These are phyloP conservation scores for Asterionellopsis glacialis DNA, from an alignment of 108 stramenopile genomes.

Conservation along the genomic window DNA sequence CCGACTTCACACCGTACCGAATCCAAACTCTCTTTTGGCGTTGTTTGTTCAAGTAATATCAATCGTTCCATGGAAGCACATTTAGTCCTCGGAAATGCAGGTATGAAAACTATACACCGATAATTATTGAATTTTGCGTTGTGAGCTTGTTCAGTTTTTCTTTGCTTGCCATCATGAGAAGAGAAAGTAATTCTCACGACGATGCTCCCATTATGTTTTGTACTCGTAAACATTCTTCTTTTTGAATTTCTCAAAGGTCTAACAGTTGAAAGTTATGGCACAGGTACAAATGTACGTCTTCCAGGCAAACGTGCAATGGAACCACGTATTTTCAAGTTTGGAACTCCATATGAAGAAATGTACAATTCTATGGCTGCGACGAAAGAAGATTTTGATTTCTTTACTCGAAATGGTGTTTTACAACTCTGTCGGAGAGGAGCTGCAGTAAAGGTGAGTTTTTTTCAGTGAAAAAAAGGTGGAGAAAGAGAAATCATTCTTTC, in stretches of 20 bases:
- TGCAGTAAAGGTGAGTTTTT: slow-evolving; percentile 56
- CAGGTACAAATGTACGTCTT: slow-evolving; percentile 81
- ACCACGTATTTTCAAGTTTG: slow-evolving; percentile 87
- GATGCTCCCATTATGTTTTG: neutral
- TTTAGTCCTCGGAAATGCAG: slow-evolving; percentile 79
- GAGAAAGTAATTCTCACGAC: neutral
- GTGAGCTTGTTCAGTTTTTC: slow-evolving; percentile 5
- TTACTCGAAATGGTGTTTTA: slow-evolving; percentile 77
- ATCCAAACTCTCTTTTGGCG: slow-evolving; percentile 77
- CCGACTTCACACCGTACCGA: slow-evolving; percentile 33
- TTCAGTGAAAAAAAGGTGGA: no score
- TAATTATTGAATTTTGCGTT: neutral
- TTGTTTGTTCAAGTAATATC: slow-evolving; percentile 89
- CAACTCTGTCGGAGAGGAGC: slow-evolving; percentile 85
- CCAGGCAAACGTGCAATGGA: slow-evolving; percentile 68
- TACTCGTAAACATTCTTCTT: neutral
- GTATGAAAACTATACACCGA: slow-evolving; percentile 18
- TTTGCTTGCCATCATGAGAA: slow-evolving; percentile 1
- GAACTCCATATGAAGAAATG: slow-evolving; percentile 87
- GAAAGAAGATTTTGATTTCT: slow-evolving; percentile 82
- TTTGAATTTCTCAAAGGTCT: slow-evolving; percentile 41
- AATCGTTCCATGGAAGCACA: slow-evolving; percentile 94
- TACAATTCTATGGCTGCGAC: slow-evolving; percentile 69
- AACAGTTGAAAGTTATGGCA: slow-evolving; percentile 81
- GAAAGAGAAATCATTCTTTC: neutral